These are phyloP conservation scores for Suillus placidus DNA, from an alignment of 768 basidiomycete species.

Conservation along the genomic window DNA sequence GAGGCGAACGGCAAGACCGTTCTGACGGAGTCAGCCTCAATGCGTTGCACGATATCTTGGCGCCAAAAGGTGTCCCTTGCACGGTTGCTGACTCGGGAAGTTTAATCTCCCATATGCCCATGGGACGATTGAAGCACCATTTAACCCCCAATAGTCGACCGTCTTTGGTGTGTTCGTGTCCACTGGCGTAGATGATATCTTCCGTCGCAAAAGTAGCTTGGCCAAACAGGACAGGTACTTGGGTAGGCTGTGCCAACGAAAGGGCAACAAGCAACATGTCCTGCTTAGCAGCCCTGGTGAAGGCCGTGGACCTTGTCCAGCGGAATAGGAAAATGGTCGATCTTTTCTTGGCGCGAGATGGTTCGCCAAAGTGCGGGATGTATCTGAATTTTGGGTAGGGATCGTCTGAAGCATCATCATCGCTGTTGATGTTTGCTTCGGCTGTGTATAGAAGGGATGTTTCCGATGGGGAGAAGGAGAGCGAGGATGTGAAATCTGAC, in stretches of 20 bases:
- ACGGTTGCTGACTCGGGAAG: slow-evolving; percentile 23
- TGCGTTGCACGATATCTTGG: slow-evolving; percentile 22
- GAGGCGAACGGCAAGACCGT: slow-evolving; percentile 62
- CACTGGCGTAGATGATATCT: slow-evolving; percentile 55
- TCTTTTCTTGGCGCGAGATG: slow-evolving; percentile 50
- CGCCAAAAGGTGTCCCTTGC: slow-evolving; percentile 10
- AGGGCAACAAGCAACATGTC: slow-evolving; percentile 18
- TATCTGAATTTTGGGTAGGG: slow-evolving; percentile 51
- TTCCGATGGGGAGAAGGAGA: slow-evolving; percentile 59
- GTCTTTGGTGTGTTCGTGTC: slow-evolving; percentile 61
- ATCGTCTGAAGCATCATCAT: slow-evolving; percentile 25
- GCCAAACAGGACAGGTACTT: slow-evolving; percentile 45
- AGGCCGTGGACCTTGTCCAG: slow-evolving; percentile 36
- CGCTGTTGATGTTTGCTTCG: slow-evolving; percentile 44
- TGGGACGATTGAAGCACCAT: slow-evolving; percentile 60
- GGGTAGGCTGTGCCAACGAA: slow-evolving; percentile 14
- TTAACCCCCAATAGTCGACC: slow-evolving; percentile 61
- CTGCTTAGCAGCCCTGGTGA: slow-evolving; percentile 15
- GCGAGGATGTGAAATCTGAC: slow-evolving; percentile 53
- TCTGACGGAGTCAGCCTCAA: slow-evolving; percentile 46
- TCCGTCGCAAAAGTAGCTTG: slow-evolving; percentile 55
- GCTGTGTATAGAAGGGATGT: slow-evolving; percentile 60
- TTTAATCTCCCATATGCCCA: slow-evolving; percentile 56
- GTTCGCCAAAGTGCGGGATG: slow-evolving; percentile 66
- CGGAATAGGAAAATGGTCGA: slow-evolving; percentile 58